phyloP scores from a whole-genome alignment of 2,329 filamentous ascomycete genomes.

The Hymenoscyphus fructigenus region DNA sequence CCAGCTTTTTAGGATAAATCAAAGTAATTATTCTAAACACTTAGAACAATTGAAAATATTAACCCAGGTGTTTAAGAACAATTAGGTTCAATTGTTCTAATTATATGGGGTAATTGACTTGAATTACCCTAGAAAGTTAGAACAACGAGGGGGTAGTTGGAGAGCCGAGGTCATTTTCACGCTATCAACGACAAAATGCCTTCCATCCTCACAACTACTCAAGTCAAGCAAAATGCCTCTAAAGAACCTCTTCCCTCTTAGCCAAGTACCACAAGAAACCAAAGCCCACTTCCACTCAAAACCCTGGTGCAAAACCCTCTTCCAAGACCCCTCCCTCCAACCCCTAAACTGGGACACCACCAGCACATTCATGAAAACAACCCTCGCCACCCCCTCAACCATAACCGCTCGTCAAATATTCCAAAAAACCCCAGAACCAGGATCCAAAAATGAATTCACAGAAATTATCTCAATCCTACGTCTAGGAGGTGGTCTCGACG shows the following conservation, averaged over 20 bases:
- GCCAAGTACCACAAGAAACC: conserved; percentile 11
- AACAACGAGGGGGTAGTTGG: too few species aligned
- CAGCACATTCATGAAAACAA: conserved; percentile 24
- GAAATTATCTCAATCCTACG: conserved; percentile 25
- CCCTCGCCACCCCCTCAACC: conserved; percentile 23
- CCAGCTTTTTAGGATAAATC: too few species aligned
- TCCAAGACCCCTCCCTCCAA: conserved; percentile 23
- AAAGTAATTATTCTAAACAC: too few species aligned
- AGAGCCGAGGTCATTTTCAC: neutral
- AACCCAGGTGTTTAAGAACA: too few species aligned
- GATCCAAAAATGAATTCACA: neutral
- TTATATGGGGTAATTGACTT: too few species aligned
- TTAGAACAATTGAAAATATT: too few species aligned
- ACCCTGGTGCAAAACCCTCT: conserved; percentile 22
- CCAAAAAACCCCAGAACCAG: conserved; percentile 10
- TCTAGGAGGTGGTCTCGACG: conserved; percentile 54
- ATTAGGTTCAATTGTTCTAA: too few species aligned
- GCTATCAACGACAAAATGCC: neutral
- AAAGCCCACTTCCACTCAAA: conserved; percentile 20
- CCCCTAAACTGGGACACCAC: conserved; percentile 18
- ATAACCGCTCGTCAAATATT: conserved; percentile 28
- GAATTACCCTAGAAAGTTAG: too few species aligned
- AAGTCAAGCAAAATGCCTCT: neutral
- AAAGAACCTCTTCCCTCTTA: conserved; percentile 3
- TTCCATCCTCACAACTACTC: neutral